Percentiles rank a stretch among this genome's conserved stretches.
Evolutionary conservation across 2,329 filamentous ascomycete genomes (phyloP).

Genomic region (Zalaria obscura): DNA sequence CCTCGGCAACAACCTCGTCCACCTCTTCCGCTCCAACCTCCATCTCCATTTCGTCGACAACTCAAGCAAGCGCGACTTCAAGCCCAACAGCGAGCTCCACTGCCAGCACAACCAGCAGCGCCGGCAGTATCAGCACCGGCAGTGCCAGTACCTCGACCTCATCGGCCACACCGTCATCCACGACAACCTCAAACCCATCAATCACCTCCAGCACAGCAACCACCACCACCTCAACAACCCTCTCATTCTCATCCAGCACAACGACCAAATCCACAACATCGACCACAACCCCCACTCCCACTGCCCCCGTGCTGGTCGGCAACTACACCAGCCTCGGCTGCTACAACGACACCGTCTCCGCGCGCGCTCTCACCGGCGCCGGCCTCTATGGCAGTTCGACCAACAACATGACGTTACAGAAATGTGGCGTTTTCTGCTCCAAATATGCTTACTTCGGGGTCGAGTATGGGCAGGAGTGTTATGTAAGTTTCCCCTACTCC

Average conservation of each 20-base stretch:
- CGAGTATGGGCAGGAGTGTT: conserved; percentile 8
- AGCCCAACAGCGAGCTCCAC: neutral
- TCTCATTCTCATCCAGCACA: neutral
- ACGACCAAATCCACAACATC: neutral
- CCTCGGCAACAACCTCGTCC: too few relatives aligned
- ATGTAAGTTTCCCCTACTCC: conserved; percentile 4
- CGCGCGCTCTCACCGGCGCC: conserved; percentile 2
- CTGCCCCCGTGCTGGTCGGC: neutral
- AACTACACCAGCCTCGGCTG: conserved; percentile 6
- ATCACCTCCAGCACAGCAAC: neutral
- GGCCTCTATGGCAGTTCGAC: neutral
- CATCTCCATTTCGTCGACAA: too few relatives aligned
- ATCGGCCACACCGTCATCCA: neutral
- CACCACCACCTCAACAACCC: neutral
- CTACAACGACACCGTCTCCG: conserved; percentile 5
- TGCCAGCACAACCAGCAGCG: neutral
- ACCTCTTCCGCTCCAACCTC: too few relatives aligned
- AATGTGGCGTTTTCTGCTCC: conserved; percentile 3
- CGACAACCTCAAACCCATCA: neutral
- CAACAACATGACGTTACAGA: conserved; percentile 4
- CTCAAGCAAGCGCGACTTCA: too few relatives aligned
- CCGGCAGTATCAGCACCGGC: neutral
- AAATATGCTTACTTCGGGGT: conserved; percentile 7
- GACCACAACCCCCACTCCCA: neutral
- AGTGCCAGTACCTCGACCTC: neutral